Base-by-base conservation (phyloP, 2,329 filamentous ascomycete genomes). In the Domatiomyces globalis region DNA sequence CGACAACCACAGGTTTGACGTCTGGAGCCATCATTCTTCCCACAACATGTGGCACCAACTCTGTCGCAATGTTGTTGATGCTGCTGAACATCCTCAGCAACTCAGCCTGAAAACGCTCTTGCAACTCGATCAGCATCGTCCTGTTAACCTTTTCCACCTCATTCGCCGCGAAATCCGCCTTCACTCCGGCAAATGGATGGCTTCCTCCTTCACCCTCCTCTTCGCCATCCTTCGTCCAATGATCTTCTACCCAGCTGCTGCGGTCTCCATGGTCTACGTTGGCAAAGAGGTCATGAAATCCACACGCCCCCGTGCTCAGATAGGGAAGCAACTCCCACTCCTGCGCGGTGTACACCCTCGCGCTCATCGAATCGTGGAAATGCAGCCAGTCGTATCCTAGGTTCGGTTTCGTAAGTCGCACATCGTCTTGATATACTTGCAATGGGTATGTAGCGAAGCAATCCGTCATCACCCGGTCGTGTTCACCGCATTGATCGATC, bases 291-390 rank as follows among this genome's bases (percentile, higher is more conserved):
- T 87, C 76, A 64, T 98, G 94, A 63, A 94, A 95, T 2, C 87
- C 92, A 1, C 96, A 77, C 15, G 92, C 78, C 0, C 90, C 83
- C 59, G 92, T 85, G 61, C 83, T 86, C 47, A 96, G 77, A 65
- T 98, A 98, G 0, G 87, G 83, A 0, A 78, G 79, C 15, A 98
- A 72, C 66, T 98, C 92, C 85, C 92, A 98, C 51, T 94, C 89
- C 65, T 95, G 90, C 53, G 79, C 82, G n/a, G 80, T 72, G 63
- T 83, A 94, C 1, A 96, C 76, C 42, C 83, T 80, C 0, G 83
- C 81, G 20, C 87, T 87, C 56, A 94, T 81, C 0, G 74, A 73
- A 62, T 96, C 92, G 67, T 95, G 86, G 67, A 98, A 96, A 66
- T 94, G 76, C 51, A 98, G 78, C 92, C 92, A 98, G 63, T 95